phyloP scores from a whole-genome alignment of 2,329 filamentous ascomycete genomes.

The Zymoseptoria ardabiliae region DNA sequence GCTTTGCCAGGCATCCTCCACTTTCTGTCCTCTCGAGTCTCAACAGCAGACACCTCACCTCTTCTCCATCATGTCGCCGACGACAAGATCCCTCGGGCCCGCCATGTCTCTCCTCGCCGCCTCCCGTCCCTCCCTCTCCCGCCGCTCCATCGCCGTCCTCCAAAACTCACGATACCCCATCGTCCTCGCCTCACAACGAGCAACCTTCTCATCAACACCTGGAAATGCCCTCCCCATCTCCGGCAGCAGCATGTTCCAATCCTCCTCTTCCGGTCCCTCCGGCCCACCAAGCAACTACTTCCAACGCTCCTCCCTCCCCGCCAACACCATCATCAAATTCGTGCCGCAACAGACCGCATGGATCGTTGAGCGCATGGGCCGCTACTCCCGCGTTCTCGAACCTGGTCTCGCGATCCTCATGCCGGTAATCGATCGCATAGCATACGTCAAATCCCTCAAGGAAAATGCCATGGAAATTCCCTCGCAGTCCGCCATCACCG shows the following conservation, averaged over 20 bases:
- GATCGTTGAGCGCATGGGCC: slow-evolving; percentile 99
- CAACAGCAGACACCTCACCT: background rate
- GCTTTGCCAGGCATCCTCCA: background rate
- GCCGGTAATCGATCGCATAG: slow-evolving; percentile 88
- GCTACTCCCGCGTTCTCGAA: slow-evolving; percentile 87
- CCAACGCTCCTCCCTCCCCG: slow-evolving; percentile 57
- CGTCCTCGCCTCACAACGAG: slow-evolving; percentile 17
- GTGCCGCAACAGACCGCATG: slow-evolving; percentile 99
- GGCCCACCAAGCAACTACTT: slow-evolving; percentile 32
- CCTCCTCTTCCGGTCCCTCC: slow-evolving; percentile 18
- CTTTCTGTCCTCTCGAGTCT: background rate
- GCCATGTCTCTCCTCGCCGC: slow-evolving; percentile 32
- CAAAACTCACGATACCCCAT: slow-evolving; percentile 27
- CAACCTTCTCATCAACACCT: slow-evolving; percentile 22
- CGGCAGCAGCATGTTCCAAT: slow-evolving; percentile 30
- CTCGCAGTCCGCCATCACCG: slow-evolving; percentile 94
- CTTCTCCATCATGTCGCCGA: slow-evolving; percentile 8
- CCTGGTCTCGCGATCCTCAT: slow-evolving; percentile 84
- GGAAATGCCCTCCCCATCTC: slow-evolving; percentile 22
- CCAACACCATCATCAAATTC: slow-evolving; percentile 86
- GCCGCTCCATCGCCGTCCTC: slow-evolving; percentile 28
- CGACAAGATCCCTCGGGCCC: slow-evolving; percentile 10
- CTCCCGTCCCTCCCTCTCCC: slow-evolving; percentile 28
- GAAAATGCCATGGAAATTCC: slow-evolving; percentile 95
- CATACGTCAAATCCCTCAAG: slow-evolving; percentile 96